Base-by-base conservation (phyloP, 169 alveolate genomes). In the Cryptosporidium meleagridis region DNA sequence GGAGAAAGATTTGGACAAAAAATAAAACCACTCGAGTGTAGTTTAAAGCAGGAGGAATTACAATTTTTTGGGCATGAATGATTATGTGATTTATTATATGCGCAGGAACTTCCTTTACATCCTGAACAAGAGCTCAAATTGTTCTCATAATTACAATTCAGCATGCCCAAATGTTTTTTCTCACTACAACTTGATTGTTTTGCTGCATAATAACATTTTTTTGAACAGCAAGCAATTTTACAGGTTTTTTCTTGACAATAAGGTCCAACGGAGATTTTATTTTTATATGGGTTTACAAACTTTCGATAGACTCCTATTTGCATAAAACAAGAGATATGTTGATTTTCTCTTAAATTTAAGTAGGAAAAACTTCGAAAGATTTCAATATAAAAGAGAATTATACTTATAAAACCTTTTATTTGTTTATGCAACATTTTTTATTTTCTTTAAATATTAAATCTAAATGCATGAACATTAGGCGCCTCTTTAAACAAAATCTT, bases 281-380 rank as follows among this genome's bases (percentile, higher is more conserved):
- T 23, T 33, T 12, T 65, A 37, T 7, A 65, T 65, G 72, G 53
- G 51, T 65, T 65, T 18, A 65, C 72, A 65, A 33, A 65, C 2
- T 33, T 31, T 4, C 48, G 4, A 8, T 9, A 10, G 26, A 29
- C 21, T 31, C 48, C 48, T 33, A 16, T 31, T 33, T 26, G 67
- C 7, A 21, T 26, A 55, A 55, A 55, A 21, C 39, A 55, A 55
- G 23, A 10, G 37, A n/a, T 21, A 9, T 3, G 3, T 23, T 23
- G 16, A 55, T 9, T n/a, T n/a, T n/a, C 18, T 0, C 14, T 29
- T 12, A 48, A 55, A 55, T n/a, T 26, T 55, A 55, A 4, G 10
- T 1, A 16, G 7, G 29, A 3, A 55, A 55, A 55, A 21, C 8
- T 55, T n/a, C 23, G 29, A 55, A 55, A 3, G 4, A 26, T 26